These are phyloP conservation scores for Cicer bijugum DNA, from an alignment of 306 rosid species.

Conservation along the genomic window DNA sequence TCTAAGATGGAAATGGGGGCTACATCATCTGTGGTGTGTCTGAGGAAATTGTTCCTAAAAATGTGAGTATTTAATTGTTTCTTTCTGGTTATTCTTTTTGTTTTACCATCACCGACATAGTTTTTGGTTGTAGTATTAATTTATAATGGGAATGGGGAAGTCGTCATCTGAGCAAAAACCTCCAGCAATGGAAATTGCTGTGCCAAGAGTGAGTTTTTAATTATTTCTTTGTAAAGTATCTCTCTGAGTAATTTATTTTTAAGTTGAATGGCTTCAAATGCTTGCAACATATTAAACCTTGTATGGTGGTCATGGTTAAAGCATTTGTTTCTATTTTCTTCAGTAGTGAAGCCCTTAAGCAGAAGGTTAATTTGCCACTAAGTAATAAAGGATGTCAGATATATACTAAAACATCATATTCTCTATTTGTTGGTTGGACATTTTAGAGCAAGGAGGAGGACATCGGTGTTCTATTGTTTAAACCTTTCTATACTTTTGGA, in stretches of 20 bases:
- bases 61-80: neutral
- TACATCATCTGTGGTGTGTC: neutral
- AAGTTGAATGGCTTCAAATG: neutral
- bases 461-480: neutral
- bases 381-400: neutral
- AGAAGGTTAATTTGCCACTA: neutral
- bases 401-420: neutral
- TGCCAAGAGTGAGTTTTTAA: too few relatives aligned
- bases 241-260: neutral
- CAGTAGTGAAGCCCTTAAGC: neutral
- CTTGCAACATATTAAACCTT: constrained; percentile 3
- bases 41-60: neutral
- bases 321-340: neutral
- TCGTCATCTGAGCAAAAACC: too few relatives aligned
- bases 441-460: constrained; percentile 8
- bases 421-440: constrained; percentile 6
- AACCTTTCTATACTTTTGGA: constrained; percentile 20
- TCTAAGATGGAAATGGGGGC: neutral
- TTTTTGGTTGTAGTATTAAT: too few relatives aligned
- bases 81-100: neutral
- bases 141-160: too few relatives aligned
- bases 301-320: constrained; percentile 3
- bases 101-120: neutral
- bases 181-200: too few relatives aligned
- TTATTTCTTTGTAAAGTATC: neutral